phyloP scores from a whole-genome alignment of 352 stramenopile genomes.

The Globisporangium iwayamae region DNA sequence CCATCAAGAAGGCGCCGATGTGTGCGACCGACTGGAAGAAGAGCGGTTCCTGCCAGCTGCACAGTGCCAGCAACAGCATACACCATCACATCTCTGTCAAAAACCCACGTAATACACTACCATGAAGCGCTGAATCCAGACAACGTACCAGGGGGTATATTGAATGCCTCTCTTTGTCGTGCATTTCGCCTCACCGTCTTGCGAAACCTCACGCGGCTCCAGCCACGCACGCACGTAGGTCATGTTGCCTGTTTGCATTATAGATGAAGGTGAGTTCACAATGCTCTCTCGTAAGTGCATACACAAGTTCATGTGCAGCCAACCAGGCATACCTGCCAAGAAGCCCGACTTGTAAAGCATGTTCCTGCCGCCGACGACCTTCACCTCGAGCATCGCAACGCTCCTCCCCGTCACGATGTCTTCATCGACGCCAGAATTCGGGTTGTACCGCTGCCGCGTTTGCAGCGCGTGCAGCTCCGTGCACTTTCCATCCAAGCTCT shows the following conservation, averaged over 20 bases:
- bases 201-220: conserved; percentile 23
- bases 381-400: conserved; percentile 42
- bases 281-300: neutral
- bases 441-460: conserved; percentile 46
- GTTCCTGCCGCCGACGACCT: conserved; percentile 37
- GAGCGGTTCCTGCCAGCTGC: conserved; percentile 42
- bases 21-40: conserved; percentile 42
- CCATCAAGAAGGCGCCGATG: conserved; percentile 32
- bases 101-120: neutral
- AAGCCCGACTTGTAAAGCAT: conserved; percentile 46
- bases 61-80: neutral
- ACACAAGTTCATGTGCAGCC: neutral
- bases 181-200: conserved; percentile 22
- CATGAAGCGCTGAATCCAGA: neutral
- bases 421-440: conserved; percentile 45
- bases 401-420: conserved; percentile 35
- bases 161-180: conserved; percentile 35
- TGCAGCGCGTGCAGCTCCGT: conserved; percentile 42
- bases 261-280: neutral
- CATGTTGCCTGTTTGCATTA: conserved; percentile 21
- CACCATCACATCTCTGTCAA: neutral
- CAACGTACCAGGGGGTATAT: conserved; percentile 19
- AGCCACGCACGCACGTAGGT: conserved; percentile 53
- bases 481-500: conserved; percentile 35
- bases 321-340: conserved; percentile 24